Evolutionary conservation across 208 protist species (phyloP).

Genomic region (Phytomonas sp.): DNA sequence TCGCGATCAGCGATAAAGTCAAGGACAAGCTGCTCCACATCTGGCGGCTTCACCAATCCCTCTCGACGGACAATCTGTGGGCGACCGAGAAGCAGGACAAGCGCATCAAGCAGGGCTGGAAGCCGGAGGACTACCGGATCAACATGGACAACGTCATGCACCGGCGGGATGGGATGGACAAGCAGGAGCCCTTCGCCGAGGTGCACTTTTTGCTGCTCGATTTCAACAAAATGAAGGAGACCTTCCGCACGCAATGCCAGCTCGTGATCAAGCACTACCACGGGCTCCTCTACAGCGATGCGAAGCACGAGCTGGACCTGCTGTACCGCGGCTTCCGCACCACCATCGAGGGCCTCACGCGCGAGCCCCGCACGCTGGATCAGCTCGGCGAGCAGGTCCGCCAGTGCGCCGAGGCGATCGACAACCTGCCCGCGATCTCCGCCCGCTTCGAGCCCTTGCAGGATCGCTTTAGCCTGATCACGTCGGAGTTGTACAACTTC

Average conservation of each 20-base stretch:
- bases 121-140: conserved; percentile 92
- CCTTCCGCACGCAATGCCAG: conserved; percentile 92
- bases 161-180: conserved; percentile 90
- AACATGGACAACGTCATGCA: conserved; percentile 94
- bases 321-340: conserved; percentile 85
- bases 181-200: conserved; percentile 92
- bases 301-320: conserved; percentile 84
- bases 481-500: conserved; percentile 83
- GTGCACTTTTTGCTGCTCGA: conserved; percentile 95
- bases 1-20: conserved; percentile 87
- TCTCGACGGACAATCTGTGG: conserved; percentile 92
- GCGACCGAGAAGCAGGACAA: conserved; percentile 90
- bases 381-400: conserved; percentile 90
- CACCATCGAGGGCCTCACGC: conserved; percentile 64
- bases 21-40: conserved; percentile 91
- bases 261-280: conserved; percentile 95
- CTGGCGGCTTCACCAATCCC: conserved; percentile 94
- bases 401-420: conserved; percentile 66
- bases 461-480: conserved; percentile 92
- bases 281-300: conserved; percentile 90
- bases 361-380: conserved; percentile 90
- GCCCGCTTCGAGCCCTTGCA: conserved; percentile 89
- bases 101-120: conserved; percentile 87
- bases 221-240: conserved; percentile 94
- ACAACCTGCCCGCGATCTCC: conserved; percentile 73